phyloP scores from a whole-genome alignment of 495 filamentous ascomycete species.

The Geopyxis carbonaria region DNA sequence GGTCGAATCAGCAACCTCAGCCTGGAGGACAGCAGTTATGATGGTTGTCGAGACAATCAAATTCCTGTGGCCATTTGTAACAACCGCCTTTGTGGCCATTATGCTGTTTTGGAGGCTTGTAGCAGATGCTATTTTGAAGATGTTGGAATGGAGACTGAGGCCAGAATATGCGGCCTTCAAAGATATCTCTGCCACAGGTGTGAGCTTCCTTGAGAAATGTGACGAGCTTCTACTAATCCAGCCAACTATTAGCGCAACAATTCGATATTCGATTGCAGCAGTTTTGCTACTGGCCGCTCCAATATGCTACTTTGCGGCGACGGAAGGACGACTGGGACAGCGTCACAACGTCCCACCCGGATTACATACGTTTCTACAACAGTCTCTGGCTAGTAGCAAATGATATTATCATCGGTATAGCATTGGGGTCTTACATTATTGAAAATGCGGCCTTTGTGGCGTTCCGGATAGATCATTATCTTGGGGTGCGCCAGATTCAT shows the following conservation, averaged over 20 bases:
- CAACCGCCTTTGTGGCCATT: slow-evolving; percentile 51
- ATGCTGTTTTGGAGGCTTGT: slow-evolving; percentile 65
- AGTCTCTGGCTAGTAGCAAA: slow-evolving; percentile 97
- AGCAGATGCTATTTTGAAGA: slow-evolving; percentile 59
- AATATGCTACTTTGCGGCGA: slow-evolving; percentile 77
- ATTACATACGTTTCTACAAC: slow-evolving; percentile 99
- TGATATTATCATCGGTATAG: slow-evolving; percentile 96
- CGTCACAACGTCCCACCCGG: slow-evolving; percentile 83
- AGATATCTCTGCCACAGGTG: slow-evolving; percentile 71
- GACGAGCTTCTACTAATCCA: too few species aligned
- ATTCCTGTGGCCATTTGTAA: slow-evolving; percentile 65
- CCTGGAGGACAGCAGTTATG: slow-evolving; percentile 47
- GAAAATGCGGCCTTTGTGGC: slow-evolving; percentile 82
- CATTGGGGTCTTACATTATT: slow-evolving; percentile 88
- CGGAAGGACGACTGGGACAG: slow-evolving; percentile 90
- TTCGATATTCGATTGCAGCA: slow-evolving; percentile 95
- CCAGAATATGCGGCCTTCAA: slow-evolving; percentile 75
- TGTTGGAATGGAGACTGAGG: slow-evolving; percentile 75
- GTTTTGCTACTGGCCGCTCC: slow-evolving; percentile 97
- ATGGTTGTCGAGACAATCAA: slow-evolving; percentile 53
- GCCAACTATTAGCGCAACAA: slow-evolving; percentile 56
- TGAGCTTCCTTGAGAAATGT: slow-evolving; percentile 4
- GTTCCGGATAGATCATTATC: slow-evolving; percentile 56
- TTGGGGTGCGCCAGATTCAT: slow-evolving; percentile 32
- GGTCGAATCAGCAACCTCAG: slow-evolving; percentile 75